Base-by-base conservation (phyloP, 169 alveolate species). In the Ichthyophthirius multifiliis region DNA sequence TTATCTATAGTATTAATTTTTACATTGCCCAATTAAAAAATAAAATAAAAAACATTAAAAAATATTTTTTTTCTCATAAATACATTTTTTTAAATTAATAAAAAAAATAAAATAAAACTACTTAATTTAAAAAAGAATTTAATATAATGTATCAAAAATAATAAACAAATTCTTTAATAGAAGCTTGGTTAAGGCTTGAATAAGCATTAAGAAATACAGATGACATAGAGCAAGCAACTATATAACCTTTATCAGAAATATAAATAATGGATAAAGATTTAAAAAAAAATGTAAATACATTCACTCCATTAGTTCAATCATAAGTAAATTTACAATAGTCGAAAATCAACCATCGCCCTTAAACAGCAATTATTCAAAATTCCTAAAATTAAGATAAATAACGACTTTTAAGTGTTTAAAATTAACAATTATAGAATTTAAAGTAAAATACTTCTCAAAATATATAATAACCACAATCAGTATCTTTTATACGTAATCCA, bases 131-230 rank as follows among this genome's bases (percentile, higher is more conserved):
- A n/a, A n/a, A n/a, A n/a, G n/a, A n/a, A n/a, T n/a, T n/a, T n/a
- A n/a, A n/a, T n/a, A n/a, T n/a, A n/a, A n/a, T n/a, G n/a, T n/a
- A n/a, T n/a, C n/a, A n/a, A n/a, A n/a, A n/a, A n/a, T n/a, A n/a
- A n/a, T n/a, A n/a, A n/a, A n/a, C n/a, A n/a, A 55, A 55, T 55
- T 55, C 71, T n/a, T 23, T 55, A 5, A 55, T 55, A 39, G 71
- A 55, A 27, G 71, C 71, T 27, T 55, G 71, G 71, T 27, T 27
- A 27, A 34, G 71, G 9, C 31, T 55, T 10, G 71, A 55, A 55
- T 27, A 27, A 27, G 71, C 71, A 2, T 23, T 55, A 1, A 4
- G 71, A 23, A 39, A 55, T 55, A 55, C 71, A 10, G 71, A 55
- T 55, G 71, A 55, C 31, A 55, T 55, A 55, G 34, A 34, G 2